These are phyloP conservation scores for Pestalotiopsis sp. DNA, from an alignment of 2,329 filamentous ascomycete genomes.

Conservation along the genomic window DNA sequence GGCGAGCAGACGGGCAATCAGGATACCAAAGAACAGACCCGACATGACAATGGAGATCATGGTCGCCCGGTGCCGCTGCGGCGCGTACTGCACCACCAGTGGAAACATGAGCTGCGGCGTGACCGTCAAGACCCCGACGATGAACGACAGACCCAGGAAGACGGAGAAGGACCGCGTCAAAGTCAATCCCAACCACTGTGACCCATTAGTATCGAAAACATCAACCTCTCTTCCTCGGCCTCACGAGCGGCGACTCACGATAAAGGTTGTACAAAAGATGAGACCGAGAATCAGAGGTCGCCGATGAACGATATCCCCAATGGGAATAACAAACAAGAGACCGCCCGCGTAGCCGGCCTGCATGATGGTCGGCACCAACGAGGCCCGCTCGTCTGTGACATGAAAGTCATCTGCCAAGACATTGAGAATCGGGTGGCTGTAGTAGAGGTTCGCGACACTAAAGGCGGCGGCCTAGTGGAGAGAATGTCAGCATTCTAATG, in stretches of 20 bases:
- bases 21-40: constrained; percentile 73
- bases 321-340: constrained; percentile 72
- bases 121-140: constrained; percentile 77
- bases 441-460: constrained; percentile 81
- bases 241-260: constrained; percentile 49
- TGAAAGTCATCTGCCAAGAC: constrained; percentile 72
- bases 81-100: constrained; percentile 77
- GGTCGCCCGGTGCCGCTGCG: constrained; percentile 66
- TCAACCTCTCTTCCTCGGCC: too few species aligned
- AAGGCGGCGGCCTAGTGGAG: constrained; percentile 56
- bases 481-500: not conserved
- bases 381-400: constrained; percentile 70
- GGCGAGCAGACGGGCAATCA: constrained; percentile 75
- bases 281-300: constrained; percentile 71
- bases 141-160: constrained; percentile 72
- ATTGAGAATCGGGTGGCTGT: constrained; percentile 79
- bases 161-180: constrained; percentile 64
- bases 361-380: constrained; percentile 71
- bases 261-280: constrained; percentile 67
- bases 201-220: not conserved
- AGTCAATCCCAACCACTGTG: constrained; percentile 69
- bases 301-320: constrained; percentile 71
- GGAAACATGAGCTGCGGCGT: constrained; percentile 82
- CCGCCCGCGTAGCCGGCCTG: constrained; percentile 80
- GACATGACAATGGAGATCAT: constrained; percentile 76